phyloP scores from a whole-genome alignment of 441 rosid genomes.

The Hura crepitans region DNA sequence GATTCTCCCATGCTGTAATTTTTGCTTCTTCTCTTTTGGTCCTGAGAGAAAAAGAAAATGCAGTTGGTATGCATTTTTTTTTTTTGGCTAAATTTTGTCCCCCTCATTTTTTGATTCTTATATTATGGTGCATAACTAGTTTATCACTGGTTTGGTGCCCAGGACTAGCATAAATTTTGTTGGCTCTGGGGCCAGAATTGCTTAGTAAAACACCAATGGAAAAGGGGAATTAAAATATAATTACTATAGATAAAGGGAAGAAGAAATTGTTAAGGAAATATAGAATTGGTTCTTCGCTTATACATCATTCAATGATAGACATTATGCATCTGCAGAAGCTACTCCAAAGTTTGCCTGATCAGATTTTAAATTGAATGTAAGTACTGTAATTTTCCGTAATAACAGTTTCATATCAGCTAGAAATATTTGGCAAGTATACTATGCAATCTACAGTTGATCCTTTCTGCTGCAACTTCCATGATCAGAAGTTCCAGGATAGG shows the following conservation, averaged over 20 bases:
- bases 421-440: neutral
- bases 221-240: neutral
- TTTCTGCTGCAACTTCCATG: neutral
- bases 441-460: neutral
- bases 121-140: too few relatives aligned
- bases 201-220: too few relatives aligned
- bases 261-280: too few relatives aligned
- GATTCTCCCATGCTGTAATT: conserved; percentile 87
- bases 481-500: neutral
- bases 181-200: too few relatives aligned
- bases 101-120: too few relatives aligned
- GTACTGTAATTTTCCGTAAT: neutral
- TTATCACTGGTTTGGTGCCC: neutral
- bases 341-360: neutral
- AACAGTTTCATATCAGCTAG: neutral
- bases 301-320: neutral
- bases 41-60: conserved; percentile 37
- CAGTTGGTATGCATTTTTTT: neutral
- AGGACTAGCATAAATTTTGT: neutral
- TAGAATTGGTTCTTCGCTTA: neutral
- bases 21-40: conserved; percentile 75
- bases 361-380: conserved; percentile 4
- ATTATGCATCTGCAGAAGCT: neutral
- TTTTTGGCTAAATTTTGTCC: too few relatives aligned
- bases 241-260: neutral